Base-by-base conservation (phyloP, 1,284 basidiomycete genomes). In the Ustilago lituana region DNA sequence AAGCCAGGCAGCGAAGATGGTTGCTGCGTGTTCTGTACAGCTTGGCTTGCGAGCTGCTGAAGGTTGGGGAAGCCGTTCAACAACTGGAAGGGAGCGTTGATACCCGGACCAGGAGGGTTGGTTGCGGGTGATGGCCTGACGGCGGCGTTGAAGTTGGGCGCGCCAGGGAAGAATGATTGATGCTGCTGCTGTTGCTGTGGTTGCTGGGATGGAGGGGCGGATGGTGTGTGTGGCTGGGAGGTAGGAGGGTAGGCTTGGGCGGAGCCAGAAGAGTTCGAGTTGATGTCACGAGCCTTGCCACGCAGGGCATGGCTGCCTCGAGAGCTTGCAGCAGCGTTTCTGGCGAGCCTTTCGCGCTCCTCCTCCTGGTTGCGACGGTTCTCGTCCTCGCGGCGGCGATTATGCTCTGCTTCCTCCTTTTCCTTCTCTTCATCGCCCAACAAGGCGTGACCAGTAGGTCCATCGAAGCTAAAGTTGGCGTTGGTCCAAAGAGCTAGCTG, bases 401-500 rank as follows among this genome's bases (percentile, higher is more conserved):
- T 73, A 46, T 72, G 62, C 19, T 77, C 72, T 20, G 60, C 73
- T 38, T 77, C 77, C 15, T 74, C 72, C 61, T 77, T 74, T 22
- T 79, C 74, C 58, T 82, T 81, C 15, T 81, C 78, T 41, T 82
- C 79, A 33, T 82, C 79, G 22, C 69, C 78, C 24, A 82, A 63
- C 41, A 82, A 53, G 5, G 80, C 80, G 40, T 80, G 79, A 10
- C 80, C 80, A 20, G 79, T 80, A 20, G 80, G 79, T 12, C 79
- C 79, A 36, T 82, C 80, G 47, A 82, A 82, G 52, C 66, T 76
- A 57, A 82, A 82, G 56, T 76, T 80, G 39, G 79, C 79, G 35
- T 79, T 82, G 38, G 79, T 82, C 80, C 80, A 82, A 2, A 82
- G 70, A 6, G 77, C 77, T 5, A 82, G 72, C 50, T 82, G 80